Evolutionary conservation across 257 asterid species (phyloP).

Genomic region (Forsythia viridissima): DNA sequence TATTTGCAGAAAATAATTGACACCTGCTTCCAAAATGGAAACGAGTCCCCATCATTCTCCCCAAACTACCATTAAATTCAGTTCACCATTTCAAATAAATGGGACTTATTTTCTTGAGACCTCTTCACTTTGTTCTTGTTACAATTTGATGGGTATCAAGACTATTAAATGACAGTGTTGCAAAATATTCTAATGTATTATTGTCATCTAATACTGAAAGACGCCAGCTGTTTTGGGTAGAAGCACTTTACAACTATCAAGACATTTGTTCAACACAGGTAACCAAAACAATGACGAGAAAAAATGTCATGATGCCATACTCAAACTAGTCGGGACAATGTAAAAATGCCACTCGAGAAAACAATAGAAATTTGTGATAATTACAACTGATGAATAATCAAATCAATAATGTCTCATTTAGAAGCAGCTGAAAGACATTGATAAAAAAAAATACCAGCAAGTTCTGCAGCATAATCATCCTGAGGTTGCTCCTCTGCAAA

Average conservation of each 20-base stretch:
- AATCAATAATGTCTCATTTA: not conserved
- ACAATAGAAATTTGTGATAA: slow-evolving; percentile 16
- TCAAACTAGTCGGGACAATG: not conserved
- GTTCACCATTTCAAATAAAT: not conserved
- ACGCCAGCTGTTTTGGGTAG: not conserved
- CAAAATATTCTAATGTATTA: no score
- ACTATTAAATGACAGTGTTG: no score
- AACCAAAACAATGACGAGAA: slow-evolving; percentile 12
- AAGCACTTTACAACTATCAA: not conserved
- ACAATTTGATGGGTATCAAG: no score
- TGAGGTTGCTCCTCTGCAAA: slow-evolving; percentile 98
- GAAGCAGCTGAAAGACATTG: slow-evolving; percentile 7
- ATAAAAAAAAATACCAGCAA: slow-evolving; percentile 63
- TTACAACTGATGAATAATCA: not conserved
- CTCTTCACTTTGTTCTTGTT: no score
- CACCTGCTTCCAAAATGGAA: slow-evolving; percentile 17
- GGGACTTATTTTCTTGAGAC: not conserved
- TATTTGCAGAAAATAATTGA: not conserved
- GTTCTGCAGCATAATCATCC: slow-evolving; percentile 97
- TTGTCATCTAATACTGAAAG: not conserved
- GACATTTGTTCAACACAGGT: not conserved
- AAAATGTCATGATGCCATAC: not conserved
- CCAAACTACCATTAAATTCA: not conserved
- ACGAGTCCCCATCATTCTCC: not conserved
- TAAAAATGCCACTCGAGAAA: not conserved